A percentile compares a stretch with the other conserved stretches of the same genome.
Conservation (phyloP, 1,284 basidiomycete genomes). For the Boletellus deceptivus region DNA sequence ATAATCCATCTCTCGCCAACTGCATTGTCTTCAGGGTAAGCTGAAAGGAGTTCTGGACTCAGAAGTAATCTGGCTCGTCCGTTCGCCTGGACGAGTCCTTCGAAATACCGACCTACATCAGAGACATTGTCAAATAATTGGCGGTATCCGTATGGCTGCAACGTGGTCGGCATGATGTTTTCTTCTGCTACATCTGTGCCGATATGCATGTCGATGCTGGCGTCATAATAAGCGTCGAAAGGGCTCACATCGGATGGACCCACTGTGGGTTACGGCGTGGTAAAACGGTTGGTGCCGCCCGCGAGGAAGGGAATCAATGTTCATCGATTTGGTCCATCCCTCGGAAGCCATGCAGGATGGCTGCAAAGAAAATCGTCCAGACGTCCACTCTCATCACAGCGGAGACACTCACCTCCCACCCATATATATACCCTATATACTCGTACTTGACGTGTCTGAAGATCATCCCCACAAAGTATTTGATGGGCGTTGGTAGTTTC, state of each 20-base stretch:
- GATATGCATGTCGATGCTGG: conserved; percentile 2
- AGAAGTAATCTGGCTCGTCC: conserved; percentile 25
- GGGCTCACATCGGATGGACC: conserved; percentile 42
- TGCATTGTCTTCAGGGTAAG: conserved; percentile 31
- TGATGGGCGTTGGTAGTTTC: conserved; percentile 24
- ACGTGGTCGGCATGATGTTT: conserved; percentile 34
- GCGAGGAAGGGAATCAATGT: conserved; percentile 38
- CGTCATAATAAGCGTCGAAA: background rate
- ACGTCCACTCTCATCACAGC: background rate
- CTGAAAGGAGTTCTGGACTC: conserved; percentile 30
- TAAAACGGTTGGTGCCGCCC: conserved; percentile 57
- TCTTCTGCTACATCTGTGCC: conserved; percentile 43
- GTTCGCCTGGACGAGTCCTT: conserved; percentile 26
- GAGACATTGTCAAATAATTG: conserved; percentile 26
- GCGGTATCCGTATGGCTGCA: conserved; percentile 23
- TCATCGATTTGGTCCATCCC: conserved; percentile 47
- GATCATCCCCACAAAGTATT: conserved; percentile 53
- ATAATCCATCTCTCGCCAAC: conserved; percentile 29
- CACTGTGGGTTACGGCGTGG: conserved; percentile 38
- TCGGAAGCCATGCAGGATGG: conserved; percentile 42
- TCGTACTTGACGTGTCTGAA: conserved; percentile 43
- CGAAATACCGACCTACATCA: conserved; percentile 35
- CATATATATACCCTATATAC: conserved; percentile 49
- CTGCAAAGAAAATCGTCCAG: conserved; percentile 29
- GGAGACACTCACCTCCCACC: conserved; percentile 50